These are phyloP conservation scores for Quercus robur DNA, from an alignment of 306 rosid species.

Conservation along the genomic window DNA sequence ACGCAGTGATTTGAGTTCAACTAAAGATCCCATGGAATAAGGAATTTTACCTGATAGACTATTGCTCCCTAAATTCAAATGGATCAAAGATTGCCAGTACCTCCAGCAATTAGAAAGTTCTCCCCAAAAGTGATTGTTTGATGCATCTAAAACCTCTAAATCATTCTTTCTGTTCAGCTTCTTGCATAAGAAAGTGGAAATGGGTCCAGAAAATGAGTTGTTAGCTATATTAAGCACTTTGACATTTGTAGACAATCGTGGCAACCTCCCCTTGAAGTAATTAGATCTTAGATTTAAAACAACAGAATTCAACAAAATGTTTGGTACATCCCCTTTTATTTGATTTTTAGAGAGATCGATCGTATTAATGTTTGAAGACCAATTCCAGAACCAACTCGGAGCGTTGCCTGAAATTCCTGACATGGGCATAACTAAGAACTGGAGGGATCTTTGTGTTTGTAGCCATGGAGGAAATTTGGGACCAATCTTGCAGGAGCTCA, in stretches of 20 bases:
- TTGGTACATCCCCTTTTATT: neutral
- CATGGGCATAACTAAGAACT: neutral
- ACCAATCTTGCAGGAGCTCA: slow-evolving; percentile 4
- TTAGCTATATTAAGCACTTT: too few species aligned
- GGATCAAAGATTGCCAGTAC: slow-evolving; percentile 30
- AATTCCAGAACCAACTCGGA: slow-evolving; percentile 17
- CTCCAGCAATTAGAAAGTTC: slow-evolving; percentile 28
- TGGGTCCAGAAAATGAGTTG: too few species aligned
- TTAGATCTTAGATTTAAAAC: too few species aligned
- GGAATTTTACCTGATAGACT: slow-evolving; percentile 26
- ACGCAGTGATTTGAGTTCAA: slow-evolving; percentile 16
- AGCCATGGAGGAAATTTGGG: slow-evolving; percentile 20
- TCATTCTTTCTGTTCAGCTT: too few species aligned
- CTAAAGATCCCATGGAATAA: slow-evolving; percentile 12
- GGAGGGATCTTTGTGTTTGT: neutral
- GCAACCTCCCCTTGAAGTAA: neutral
- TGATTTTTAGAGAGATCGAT: slow-evolving; percentile 13
- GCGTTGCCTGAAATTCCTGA: slow-evolving; percentile 1
- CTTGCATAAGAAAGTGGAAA: too few species aligned
- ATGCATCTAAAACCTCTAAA: neutral
- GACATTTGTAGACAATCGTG: too few species aligned
- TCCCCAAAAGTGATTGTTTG: slow-evolving; percentile 16
- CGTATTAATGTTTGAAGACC: neutral
- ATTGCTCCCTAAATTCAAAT: slow-evolving; percentile 34
- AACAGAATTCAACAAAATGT: neutral